phyloP scores from a whole-genome alignment of 805 yeast species.

The Yamadazyma tumulicola region DNA sequence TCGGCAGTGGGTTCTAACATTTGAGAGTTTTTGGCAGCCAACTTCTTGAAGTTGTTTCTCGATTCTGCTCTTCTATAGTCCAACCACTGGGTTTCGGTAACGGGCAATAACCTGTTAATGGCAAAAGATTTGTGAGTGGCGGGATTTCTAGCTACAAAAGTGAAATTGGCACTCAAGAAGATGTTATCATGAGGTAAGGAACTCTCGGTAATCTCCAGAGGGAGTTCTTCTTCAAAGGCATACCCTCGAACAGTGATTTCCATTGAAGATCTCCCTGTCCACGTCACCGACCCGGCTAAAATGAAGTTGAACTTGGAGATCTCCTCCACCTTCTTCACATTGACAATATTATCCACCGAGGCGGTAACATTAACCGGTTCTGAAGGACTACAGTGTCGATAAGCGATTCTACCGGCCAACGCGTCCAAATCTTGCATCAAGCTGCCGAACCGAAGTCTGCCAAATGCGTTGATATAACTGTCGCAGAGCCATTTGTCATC shows the following conservation, averaged over 20 bases:
- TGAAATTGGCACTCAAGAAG: conserved; percentile 85
- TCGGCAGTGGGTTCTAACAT: conserved; percentile 61
- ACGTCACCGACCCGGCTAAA: conserved; percentile 86
- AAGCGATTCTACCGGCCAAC: conserved; percentile 89
- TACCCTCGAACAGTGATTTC: conserved; percentile 90
- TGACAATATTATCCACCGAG: conserved; percentile 84
- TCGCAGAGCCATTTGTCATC: conserved; percentile 81
- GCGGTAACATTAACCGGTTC: conserved; percentile 96
- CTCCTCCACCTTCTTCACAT: conserved; percentile 80
- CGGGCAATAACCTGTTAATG: conserved; percentile 75
- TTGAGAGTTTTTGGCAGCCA: conserved; percentile 63
- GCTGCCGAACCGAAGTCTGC: conserved; percentile 90
- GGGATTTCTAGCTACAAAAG: conserved; percentile 95
- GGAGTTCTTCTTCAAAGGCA: conserved; percentile 57
- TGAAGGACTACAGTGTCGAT: conserved; percentile 91
- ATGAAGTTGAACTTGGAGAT: conserved; percentile 71
- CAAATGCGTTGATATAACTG: conserved; percentile 83
- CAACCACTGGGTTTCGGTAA: conserved; percentile 70
- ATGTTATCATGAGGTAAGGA: conserved; percentile 63
- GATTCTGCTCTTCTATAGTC: conserved; percentile 88
- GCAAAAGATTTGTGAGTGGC: conserved; percentile 87
- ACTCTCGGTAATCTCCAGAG: conserved; percentile 50
- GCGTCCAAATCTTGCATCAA: conserved; percentile 93
- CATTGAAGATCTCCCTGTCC: conserved; percentile 96
- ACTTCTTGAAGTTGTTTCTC: conserved; percentile 81